A percentile compares a stretch with the other conserved stretches of the same genome.
Conservation (phyloP, 2,329 filamentous ascomycete species). For the Incumbomyces delicatus region DNA sequence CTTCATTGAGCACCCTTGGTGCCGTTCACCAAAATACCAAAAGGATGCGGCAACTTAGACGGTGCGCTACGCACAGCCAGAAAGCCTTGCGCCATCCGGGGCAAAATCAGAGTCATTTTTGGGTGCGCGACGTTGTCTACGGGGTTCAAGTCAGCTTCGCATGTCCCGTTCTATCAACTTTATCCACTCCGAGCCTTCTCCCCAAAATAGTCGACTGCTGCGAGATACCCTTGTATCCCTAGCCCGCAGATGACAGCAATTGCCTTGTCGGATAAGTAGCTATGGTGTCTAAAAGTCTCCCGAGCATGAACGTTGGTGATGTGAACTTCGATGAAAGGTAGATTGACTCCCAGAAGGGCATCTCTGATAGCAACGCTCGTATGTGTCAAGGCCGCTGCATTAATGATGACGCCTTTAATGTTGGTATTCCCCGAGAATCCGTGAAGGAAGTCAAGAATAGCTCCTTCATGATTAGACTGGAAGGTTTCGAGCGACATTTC, state of each 20-base stretch:
- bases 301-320: conserved; percentile 64
- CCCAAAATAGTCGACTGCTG: conserved; percentile 46
- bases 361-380: conserved; percentile 69
- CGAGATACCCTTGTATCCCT: conserved; percentile 52
- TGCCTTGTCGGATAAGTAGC: conserved; percentile 67
- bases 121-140: no score
- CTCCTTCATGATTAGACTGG: conserved; percentile 72
- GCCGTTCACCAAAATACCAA: no score
- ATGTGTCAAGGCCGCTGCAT: conserved; percentile 66
- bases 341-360: conserved; percentile 56
- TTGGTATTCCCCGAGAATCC: neutral
- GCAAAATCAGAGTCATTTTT: no score
- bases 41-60: no score
- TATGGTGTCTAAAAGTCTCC: conserved; percentile 59
- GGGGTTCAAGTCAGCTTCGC: no score
- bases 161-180: no score
- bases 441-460: conserved; percentile 64
- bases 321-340: conserved; percentile 72
- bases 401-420: conserved; percentile 47
- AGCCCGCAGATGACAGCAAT: conserved; percentile 63
- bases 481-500: conserved; percentile 48
- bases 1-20: no score
- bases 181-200: conserved; percentile 19
- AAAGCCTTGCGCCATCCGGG: no score
- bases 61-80: no score